phyloP scores from a whole-genome alignment of 1,139 yeast genomes.

The Diutina siamensis region DNA sequence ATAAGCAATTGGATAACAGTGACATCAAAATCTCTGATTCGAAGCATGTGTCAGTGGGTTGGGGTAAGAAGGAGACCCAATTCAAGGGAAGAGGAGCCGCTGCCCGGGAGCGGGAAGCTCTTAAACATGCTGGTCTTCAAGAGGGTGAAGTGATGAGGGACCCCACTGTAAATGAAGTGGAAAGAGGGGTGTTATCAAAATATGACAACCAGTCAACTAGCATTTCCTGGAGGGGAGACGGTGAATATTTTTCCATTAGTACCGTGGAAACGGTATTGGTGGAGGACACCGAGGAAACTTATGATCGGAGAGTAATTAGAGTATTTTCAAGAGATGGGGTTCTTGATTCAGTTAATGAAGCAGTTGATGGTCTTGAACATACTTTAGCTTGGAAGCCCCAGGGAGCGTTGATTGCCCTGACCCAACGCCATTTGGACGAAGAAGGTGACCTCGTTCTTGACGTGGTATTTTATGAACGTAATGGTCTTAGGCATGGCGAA shows the following conservation, averaged over 20 bases:
- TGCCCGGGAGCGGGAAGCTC: conserved; percentile 62
- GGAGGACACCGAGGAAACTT: conserved; percentile 28
- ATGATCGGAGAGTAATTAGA: conserved; percentile 65
- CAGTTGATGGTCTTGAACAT: conserved; percentile 73
- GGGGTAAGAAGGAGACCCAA: conserved; percentile 98
- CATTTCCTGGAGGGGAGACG: conserved; percentile 93
- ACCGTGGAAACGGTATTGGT: conserved; percentile 42
- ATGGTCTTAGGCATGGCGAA: conserved; percentile 87
- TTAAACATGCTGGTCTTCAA: conserved; percentile 60
- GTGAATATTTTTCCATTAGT: conserved; percentile 67
- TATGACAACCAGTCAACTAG: conserved; percentile 35
- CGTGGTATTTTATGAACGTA: conserved; percentile 78
- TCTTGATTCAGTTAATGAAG: conserved; percentile 79
- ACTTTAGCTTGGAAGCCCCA: conserved; percentile 81
- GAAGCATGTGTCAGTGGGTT: conserved; percentile 91
- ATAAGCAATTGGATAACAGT: conserved; percentile 41
- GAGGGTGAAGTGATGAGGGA: conserved; percentile 58
- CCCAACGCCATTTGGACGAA: conserved; percentile 47
- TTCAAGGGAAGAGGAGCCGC: conserved; percentile 90
- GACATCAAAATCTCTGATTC: conserved; percentile 55
- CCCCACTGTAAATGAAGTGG: conserved; percentile 80
- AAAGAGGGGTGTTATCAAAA: conserved; percentile 50
- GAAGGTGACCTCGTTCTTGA: conserved; percentile 40
- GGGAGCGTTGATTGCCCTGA: conserved; percentile 77
- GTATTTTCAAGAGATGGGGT: conserved; percentile 73